phyloP scores from a whole-genome alignment of 176 grass and related monocot species.

The Paspalum notatum region DNA sequence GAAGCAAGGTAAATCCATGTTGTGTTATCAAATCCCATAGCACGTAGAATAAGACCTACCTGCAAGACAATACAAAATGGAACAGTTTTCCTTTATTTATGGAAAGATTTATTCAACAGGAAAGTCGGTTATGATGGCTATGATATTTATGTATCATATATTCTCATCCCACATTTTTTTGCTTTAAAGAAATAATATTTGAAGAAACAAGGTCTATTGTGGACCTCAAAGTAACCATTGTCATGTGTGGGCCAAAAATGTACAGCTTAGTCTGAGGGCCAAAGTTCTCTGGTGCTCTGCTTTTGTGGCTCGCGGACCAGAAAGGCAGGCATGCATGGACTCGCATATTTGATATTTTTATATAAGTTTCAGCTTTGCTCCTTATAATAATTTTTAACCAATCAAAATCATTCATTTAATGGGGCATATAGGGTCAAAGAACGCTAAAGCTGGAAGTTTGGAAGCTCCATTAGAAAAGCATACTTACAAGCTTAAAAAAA shows the following conservation, averaged over 20 bases:
- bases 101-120: not conserved
- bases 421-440: not conserved
- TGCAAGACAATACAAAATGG: constrained; percentile 38
- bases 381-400: not conserved
- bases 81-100: not conserved
- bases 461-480: not conserved
- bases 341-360: not conserved
- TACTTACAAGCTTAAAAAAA: not conserved
- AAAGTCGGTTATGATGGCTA: not conserved
- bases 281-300: not conserved
- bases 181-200: constrained; percentile 18
- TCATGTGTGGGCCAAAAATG: not conserved
- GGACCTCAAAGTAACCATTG: not conserved
- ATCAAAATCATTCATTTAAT: constrained; percentile 21
- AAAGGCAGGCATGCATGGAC: not conserved
- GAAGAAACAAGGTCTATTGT: not conserved
- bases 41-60: constrained; percentile 73
- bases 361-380: not conserved
- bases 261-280: not conserved
- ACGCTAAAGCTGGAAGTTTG: not conserved
- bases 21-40: constrained; percentile 77
- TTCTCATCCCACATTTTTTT: not conserved
- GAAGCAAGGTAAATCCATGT: constrained; percentile 88
- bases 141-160: not conserved
- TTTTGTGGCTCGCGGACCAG: not conserved